Evolutionary conservation across 1,284 basidiomycete genomes (phyloP).

Genomic region (Cerrena zonata): DNA sequence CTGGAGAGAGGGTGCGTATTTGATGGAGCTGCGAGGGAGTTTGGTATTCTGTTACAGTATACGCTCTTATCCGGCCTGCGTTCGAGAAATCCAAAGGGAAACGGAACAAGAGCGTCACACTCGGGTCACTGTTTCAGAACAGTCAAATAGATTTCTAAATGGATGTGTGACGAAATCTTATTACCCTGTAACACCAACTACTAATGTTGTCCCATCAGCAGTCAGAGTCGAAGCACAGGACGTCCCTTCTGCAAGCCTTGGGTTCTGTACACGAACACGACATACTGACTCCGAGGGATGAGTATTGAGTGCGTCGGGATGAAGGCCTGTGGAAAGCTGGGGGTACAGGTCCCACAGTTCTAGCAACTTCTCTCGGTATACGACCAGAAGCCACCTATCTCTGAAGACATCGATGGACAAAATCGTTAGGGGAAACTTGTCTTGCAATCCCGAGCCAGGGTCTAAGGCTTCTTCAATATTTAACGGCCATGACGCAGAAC

Average conservation of each 20-base stretch:
- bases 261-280: slow-evolving; percentile 4
- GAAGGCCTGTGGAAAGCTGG: background rate
- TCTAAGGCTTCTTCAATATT: background rate
- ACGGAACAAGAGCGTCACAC: background rate
- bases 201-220: slow-evolving; percentile 9
- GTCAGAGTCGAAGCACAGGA: slow-evolving; percentile 29
- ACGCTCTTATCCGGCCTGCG: background rate
- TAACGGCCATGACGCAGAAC: background rate
- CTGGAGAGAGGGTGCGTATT: background rate
- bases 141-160: background rate
- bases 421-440: slow-evolving; percentile 12
- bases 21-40: background rate
- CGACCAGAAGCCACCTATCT: slow-evolving; percentile 24
- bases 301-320: background rate
- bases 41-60: background rate
- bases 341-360: slow-evolving; percentile 26
- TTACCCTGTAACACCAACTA: slow-evolving; percentile 18
- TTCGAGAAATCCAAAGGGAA: background rate
- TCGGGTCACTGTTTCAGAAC: slow-evolving; percentile 4
- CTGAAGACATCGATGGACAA: slow-evolving; percentile 20
- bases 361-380: slow-evolving; percentile 22
- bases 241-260: slow-evolving; percentile 16
- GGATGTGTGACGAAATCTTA: slow-evolving; percentile 2
- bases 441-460: slow-evolving; percentile 2
- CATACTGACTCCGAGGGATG: background rate